Conservation (phyloP, 1,284 basidiomycete species). For the Rhodotorula sp. region DNA sequence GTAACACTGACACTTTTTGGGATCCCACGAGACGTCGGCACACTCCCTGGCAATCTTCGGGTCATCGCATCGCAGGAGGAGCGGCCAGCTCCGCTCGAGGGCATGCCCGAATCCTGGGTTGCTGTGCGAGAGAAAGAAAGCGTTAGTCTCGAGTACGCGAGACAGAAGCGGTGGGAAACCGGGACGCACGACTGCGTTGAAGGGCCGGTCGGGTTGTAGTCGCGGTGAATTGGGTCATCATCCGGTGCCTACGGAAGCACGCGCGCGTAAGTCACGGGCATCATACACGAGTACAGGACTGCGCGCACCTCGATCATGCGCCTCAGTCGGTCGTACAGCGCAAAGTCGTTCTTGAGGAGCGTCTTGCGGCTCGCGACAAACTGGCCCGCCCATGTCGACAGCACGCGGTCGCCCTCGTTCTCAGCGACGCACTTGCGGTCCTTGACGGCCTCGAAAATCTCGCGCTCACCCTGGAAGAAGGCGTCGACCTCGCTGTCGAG, state of each 20-base stretch:
- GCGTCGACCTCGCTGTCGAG: slow-evolving; percentile 19
- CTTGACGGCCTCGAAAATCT: background rate
- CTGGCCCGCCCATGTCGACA: slow-evolving; percentile 14
- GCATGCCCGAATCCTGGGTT: slow-evolving; percentile 42
- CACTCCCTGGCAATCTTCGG: background rate
- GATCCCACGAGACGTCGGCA: background rate
- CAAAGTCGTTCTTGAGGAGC: slow-evolving; percentile 18
- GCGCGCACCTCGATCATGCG: slow-evolving; percentile 16
- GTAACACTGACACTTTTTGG: background rate
- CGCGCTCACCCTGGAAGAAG: background rate
- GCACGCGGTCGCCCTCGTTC: background rate
- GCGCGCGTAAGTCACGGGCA: background rate
- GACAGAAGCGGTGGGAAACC: background rate
- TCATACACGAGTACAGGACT: background rate
- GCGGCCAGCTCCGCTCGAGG: slow-evolving; percentile 41
- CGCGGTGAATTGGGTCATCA: slow-evolving; percentile 4
- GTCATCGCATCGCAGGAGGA: slow-evolving; percentile 38
- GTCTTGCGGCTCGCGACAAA: slow-evolving; percentile 11
- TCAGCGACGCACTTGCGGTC: background rate
- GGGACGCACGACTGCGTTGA: background rate
- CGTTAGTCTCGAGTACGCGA: too few relatives aligned
- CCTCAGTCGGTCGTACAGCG: slow-evolving; percentile 14
- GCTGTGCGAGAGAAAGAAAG: background rate
- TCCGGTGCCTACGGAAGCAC: background rate
- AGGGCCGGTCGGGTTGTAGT: background rate